Evolutionary conservation across 2,329 filamentous ascomycete species (phyloP).

Genomic region (Didymella glomerata): DNA sequence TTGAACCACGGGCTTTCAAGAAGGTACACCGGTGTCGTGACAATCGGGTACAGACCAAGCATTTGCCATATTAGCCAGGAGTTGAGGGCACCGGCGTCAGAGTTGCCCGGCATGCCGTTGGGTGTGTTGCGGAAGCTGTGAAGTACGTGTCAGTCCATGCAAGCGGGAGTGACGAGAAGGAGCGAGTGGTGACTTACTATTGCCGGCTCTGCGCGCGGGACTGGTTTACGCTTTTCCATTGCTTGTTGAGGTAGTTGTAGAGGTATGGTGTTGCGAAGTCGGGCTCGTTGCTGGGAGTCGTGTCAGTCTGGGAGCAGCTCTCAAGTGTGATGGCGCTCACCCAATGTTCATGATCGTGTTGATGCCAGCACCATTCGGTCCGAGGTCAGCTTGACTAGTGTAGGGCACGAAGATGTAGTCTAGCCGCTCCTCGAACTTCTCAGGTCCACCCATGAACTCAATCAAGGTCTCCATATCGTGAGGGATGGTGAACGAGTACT

Average conservation of each 20-base stretch:
- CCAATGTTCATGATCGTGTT: slow-evolving; percentile 61
- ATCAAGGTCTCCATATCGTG: slow-evolving; percentile 52
- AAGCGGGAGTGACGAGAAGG: no score
- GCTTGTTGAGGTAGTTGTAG: slow-evolving; percentile 50
- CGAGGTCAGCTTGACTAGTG: slow-evolving; percentile 45
- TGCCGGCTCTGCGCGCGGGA: slow-evolving; percentile 40
- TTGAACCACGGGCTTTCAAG: slow-evolving; percentile 57
- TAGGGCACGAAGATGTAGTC: slow-evolving; percentile 50
- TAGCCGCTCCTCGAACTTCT: slow-evolving; percentile 46
- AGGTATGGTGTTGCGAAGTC: slow-evolving; percentile 72
- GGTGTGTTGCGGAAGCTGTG: slow-evolving; percentile 33
- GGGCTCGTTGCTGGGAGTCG: slow-evolving; percentile 65
- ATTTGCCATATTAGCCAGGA: slow-evolving; percentile 60
- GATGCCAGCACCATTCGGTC: slow-evolving; percentile 49
- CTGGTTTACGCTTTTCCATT: slow-evolving; percentile 51
- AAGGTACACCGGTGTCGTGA: slow-evolving; percentile 72
- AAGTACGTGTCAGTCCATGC: background rate
- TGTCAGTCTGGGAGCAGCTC: background rate
- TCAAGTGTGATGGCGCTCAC: background rate
- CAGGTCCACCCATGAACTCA: slow-evolving; percentile 48
- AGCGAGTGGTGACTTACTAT: slow-evolving; percentile 43
- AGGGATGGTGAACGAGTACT: slow-evolving; percentile 52
- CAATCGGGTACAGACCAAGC: slow-evolving; percentile 61
- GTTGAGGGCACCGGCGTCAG: slow-evolving; percentile 56
- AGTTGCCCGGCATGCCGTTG: slow-evolving; percentile 54